These are phyloP conservation scores for Alternaria triticimaculans DNA, from an alignment of 2,329 filamentous ascomycete genomes.

Conservation along the genomic window DNA sequence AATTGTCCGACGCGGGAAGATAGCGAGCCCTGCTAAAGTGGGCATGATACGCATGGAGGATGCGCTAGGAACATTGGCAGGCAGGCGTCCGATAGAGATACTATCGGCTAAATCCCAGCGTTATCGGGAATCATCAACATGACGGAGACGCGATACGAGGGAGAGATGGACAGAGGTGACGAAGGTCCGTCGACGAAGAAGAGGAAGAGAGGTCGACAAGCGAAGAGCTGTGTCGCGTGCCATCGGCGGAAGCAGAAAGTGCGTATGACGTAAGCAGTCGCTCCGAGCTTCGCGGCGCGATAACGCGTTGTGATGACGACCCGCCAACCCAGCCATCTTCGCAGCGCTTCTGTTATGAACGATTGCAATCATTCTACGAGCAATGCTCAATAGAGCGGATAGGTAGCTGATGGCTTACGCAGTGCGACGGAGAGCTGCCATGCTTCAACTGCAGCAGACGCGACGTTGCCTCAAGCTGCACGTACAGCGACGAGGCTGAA, in stretches of 20 bases:
- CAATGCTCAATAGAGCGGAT: background rate
- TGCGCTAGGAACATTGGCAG: background rate
- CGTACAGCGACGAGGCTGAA: conserved; percentile 18
- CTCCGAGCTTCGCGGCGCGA: background rate
- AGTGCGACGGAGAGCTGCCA: conserved; percentile 25
- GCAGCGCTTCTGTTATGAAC: background rate
- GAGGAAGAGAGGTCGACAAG: conserved; percentile 24
- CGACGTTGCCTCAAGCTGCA: conserved; percentile 17
- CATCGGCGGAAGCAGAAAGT: conserved; percentile 28
- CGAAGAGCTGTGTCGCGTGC: conserved; percentile 21
- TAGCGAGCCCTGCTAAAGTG: background rate
- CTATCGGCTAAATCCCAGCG: background rate
- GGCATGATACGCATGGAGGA: background rate
- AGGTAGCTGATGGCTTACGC: background rate
- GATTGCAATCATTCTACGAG: background rate
- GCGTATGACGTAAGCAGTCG: background rate
- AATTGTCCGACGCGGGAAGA: conserved; percentile 11
- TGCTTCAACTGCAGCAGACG: conserved; percentile 25
- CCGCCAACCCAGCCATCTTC: background rate
- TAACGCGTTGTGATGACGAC: background rate
- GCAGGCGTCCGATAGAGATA: background rate
- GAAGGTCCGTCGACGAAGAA: conserved; percentile 5
- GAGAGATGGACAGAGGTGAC: background rate
- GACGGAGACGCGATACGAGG: background rate
- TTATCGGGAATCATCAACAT: background rate